Evolutionary conservation across 2,329 filamentous ascomycete genomes (phyloP).

Genomic region (Arthrinium puccinioides): DNA sequence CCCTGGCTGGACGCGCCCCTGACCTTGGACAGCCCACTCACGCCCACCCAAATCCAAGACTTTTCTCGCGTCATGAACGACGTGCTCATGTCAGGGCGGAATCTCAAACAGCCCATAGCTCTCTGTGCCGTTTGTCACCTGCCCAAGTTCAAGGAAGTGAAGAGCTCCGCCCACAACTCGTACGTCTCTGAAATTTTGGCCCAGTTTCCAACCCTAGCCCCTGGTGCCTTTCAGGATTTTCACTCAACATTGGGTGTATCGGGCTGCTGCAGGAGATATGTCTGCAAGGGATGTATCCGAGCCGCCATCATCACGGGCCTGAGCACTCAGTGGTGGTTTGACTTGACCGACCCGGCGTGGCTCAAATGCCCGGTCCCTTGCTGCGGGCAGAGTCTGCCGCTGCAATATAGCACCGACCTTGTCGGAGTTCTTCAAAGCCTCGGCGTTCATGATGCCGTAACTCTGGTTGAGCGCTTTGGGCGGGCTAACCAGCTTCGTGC

Average conservation of each 20-base stretch:
- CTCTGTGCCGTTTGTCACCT: conserved; percentile 9
- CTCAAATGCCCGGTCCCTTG: conserved; percentile 7
- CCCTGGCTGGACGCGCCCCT: not conserved
- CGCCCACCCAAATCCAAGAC: conserved; percentile 5
- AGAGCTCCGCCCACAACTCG: conserved; percentile 1
- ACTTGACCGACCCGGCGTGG: conserved; percentile 5
- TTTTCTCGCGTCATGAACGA: conserved; percentile 6
- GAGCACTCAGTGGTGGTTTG: conserved; percentile 6
- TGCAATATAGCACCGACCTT: conserved; percentile 4
- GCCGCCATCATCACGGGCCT: conserved; percentile 6
- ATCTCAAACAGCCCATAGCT: conserved; percentile 6
- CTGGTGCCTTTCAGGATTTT: conserved; percentile 6
- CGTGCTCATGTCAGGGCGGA: conserved; percentile 2
- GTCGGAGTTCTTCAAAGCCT: conserved; percentile 2
- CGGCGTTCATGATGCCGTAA: not conserved
- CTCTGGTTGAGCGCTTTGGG: conserved; percentile 2
- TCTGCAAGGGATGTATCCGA: conserved; percentile 8
- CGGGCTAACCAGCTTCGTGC: conserved; percentile 2
- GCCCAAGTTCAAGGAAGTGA: conserved; percentile 8
- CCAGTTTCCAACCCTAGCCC: conserved; percentile 4
- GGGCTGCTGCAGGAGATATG: conserved; percentile 7
- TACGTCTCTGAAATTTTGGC: conserved; percentile 7
- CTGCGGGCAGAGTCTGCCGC: conserved; percentile 5
- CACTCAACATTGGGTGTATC: conserved; percentile 4
- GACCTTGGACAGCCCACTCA: conserved; percentile 7